These are phyloP conservation scores for Mortierella sp. DNA, from an alignment of 371 early-diverging fungal species.

Conservation along the genomic window DNA sequence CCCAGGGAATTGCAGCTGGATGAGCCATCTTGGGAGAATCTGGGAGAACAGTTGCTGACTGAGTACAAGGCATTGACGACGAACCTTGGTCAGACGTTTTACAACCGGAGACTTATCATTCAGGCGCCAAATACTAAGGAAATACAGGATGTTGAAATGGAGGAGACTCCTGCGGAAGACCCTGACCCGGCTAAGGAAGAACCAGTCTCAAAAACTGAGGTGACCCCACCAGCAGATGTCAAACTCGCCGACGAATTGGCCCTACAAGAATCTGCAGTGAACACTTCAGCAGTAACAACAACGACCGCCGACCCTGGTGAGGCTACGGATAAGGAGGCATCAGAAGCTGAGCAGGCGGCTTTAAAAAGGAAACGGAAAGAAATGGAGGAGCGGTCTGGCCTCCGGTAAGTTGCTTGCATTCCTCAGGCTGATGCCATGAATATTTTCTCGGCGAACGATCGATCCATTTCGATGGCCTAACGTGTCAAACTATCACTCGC, in stretches of 20 bases:
- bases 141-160: conserved; percentile 32
- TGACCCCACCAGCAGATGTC: neutral
- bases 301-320: conserved; percentile 13
- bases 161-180: neutral
- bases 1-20: conserved; percentile 31
- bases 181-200: conserved; percentile 6
- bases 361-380: conserved; percentile 57
- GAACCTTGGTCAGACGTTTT: conserved; percentile 15
- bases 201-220: conserved; percentile 4
- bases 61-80: conserved; percentile 35
- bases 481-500: neutral
- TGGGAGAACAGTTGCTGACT: conserved; percentile 52
- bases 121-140: conserved; percentile 11
- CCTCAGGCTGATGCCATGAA: neutral
- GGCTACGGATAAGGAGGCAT: conserved; percentile 28
- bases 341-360: conserved; percentile 36
- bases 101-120: conserved; percentile 31
- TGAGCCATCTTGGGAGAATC: conserved; percentile 40
- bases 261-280: neutral
- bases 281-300: neutral
- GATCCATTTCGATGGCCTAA: neutral
- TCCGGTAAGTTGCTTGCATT: conserved; percentile 58
- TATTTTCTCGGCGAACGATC: neutral
- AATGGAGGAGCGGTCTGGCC: conserved; percentile 64
- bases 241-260: neutral